phyloP scores from a whole-genome alignment of 2,329 filamentous ascomycete species.

The Fusarium sororula region DNA sequence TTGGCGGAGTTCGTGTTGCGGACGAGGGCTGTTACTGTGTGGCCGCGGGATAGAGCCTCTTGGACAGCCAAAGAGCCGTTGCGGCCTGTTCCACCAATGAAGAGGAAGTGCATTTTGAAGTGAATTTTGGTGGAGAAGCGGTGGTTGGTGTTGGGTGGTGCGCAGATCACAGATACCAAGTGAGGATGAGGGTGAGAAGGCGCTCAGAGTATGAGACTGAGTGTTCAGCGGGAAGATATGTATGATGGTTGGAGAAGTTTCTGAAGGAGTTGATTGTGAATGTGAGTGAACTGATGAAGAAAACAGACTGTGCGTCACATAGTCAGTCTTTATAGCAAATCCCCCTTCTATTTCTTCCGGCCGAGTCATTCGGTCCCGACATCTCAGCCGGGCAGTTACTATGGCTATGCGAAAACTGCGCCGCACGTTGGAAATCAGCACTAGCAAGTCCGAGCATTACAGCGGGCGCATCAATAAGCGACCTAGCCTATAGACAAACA shows the following conservation, averaged over 20 bases:
- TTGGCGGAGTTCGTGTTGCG: conserved; percentile 1
- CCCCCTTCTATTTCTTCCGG: fast-evolving
- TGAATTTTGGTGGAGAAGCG: not conserved
- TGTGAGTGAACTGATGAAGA: not conserved
- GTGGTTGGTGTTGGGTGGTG: not conserved
- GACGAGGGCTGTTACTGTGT: conserved; percentile 20
- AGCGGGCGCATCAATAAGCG: not conserved
- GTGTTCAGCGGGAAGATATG: too few relatives aligned
- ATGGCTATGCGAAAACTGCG: not conserved
- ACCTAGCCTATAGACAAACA: not conserved
- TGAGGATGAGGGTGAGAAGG: not conserved
- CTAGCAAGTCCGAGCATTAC: not conserved
- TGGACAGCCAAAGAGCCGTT: conserved; percentile 20
- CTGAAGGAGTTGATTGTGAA: too few relatives aligned
- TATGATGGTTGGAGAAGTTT: fast-evolving
- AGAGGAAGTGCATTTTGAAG: conserved; percentile 22
- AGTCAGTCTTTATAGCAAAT: conserved; percentile 13
- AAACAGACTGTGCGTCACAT: fast-evolving
- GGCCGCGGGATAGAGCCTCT: conserved; percentile 9
- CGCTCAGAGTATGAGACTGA: not conserved
- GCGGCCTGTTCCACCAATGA: conserved; percentile 27
- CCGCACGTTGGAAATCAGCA: conserved; percentile 8
- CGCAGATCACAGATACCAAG: not conserved
- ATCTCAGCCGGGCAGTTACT: not conserved
- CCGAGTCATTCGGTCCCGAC: not conserved